Percentiles rank a stretch among this genome's conserved stretches.
phyloP scores from a whole-genome alignment of 768 basidiomycete species.

The Agaricus subrufescens region DNA sequence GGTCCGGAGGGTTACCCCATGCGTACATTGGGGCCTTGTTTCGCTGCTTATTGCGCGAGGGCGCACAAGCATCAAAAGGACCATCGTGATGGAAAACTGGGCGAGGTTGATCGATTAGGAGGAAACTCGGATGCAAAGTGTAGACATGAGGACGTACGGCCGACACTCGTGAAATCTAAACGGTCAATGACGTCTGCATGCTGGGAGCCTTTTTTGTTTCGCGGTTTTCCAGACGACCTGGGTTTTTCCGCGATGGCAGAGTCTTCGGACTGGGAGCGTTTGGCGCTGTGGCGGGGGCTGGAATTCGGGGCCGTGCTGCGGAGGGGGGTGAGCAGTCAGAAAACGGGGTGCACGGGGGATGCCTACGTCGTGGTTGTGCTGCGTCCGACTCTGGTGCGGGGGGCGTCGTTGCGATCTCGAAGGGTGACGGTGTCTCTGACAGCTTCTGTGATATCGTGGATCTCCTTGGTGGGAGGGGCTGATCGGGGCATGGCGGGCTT shows the following conservation, averaged over 20 bases:
- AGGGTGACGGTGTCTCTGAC: slow-evolving; percentile 67
- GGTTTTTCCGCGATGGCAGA: slow-evolving; percentile 30
- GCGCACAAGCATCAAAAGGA: slow-evolving; percentile 88
- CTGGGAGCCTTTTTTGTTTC: slow-evolving; percentile 65
- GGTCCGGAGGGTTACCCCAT: slow-evolving; percentile 47
- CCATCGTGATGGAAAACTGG: slow-evolving; percentile 91
- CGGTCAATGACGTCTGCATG: slow-evolving; percentile 90
- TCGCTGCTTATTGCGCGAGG: slow-evolving; percentile 79
- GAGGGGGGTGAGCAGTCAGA: slow-evolving; percentile 16
- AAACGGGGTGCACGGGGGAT: slow-evolving; percentile 7
- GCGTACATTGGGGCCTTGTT: slow-evolving; percentile 81
- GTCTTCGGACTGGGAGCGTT: slow-evolving; percentile 46
- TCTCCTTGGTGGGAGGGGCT: slow-evolving; percentile 12
- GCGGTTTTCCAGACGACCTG: slow-evolving; percentile 38
- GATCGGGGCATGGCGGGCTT: slow-evolving; percentile 9
- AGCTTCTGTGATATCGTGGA: slow-evolving; percentile 49
- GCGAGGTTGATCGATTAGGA: slow-evolving; percentile 12
- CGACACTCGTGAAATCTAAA: slow-evolving; percentile 81
- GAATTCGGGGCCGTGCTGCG: slow-evolving; percentile 15
- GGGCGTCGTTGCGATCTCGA: slow-evolving; percentile 31
- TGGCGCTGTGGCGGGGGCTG: slow-evolving; percentile 27
- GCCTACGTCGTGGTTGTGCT: slow-evolving; percentile 53
- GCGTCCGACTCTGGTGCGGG: slow-evolving; percentile 49
- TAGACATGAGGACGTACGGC: slow-evolving; percentile 45
- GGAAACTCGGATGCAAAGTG: slow-evolving; percentile 8